These are phyloP conservation scores for Leishmania guyanensis DNA, from an alignment of 208 protist genomes.

Conservation along the genomic window DNA sequence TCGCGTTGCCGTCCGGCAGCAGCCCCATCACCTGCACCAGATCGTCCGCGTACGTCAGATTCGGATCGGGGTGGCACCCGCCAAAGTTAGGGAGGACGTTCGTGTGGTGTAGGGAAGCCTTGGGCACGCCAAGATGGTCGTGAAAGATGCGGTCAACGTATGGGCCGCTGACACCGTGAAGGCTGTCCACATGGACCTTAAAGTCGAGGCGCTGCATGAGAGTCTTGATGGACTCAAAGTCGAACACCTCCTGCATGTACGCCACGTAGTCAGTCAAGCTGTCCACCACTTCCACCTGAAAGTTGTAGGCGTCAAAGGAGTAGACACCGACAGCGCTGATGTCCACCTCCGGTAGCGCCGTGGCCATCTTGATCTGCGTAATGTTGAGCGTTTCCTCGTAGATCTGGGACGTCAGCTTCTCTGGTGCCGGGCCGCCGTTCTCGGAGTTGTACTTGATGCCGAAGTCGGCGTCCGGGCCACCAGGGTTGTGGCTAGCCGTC, in stretches of 20 bases:
- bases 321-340: slow-evolving; percentile 56
- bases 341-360: slow-evolving; percentile 55
- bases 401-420: slow-evolving; percentile 94
- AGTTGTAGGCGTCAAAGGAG: slow-evolving; percentile 44
- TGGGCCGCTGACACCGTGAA: slow-evolving; percentile 95
- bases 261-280: slow-evolving; percentile 87
- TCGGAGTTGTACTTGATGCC: slow-evolving; percentile 99
- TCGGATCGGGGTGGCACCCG: slow-evolving; percentile 97
- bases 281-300: slow-evolving; percentile 94
- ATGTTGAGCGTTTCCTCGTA: slow-evolving; percentile 90
- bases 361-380: slow-evolving; percentile 53
- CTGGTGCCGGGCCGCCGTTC: slow-evolving; percentile 97
- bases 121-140: slow-evolving; percentile 84
- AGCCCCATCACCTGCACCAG: slow-evolving; percentile 92
- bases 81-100: slow-evolving; percentile 93
- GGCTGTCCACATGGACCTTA: slow-evolving; percentile 90
- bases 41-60: slow-evolving; percentile 96
- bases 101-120: slow-evolving; percentile 53
- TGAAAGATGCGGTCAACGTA: slow-evolving; percentile 94
- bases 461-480: slow-evolving; percentile 96
- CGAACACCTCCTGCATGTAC: slow-evolving; percentile 95
- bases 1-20: slow-evolving; percentile 52
- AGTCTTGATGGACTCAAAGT: slow-evolving; percentile 85
- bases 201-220: slow-evolving; percentile 87
- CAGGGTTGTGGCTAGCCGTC: slow-evolving; percentile 98